Percentiles rank a stretch among this genome's conserved stretches.
These are phyloP conservation scores for Alternaria ventricosa DNA, from an alignment of 2,329 filamentous ascomycete species.

Conservation along the genomic window DNA sequence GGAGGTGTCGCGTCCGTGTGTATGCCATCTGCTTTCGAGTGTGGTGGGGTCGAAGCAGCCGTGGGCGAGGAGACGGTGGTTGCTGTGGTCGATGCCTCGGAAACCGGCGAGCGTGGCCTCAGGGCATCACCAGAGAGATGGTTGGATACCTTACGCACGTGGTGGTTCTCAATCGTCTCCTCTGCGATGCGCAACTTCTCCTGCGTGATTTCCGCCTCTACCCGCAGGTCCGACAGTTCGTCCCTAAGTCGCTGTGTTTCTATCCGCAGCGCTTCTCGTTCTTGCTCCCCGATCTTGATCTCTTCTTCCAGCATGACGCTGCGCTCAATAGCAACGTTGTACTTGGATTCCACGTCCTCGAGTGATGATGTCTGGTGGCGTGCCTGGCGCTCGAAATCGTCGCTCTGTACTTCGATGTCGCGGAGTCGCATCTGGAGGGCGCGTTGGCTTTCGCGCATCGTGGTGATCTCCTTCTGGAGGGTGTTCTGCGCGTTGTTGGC, in stretches of 20 bases:
- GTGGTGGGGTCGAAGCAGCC: slow-evolving; percentile 83
- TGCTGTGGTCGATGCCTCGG: slow-evolving; percentile 79
- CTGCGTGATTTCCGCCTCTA: slow-evolving; percentile 91
- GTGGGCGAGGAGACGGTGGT: slow-evolving; percentile 87
- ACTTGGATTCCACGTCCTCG: slow-evolving; percentile 96
- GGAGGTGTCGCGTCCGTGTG: slow-evolving; percentile 81
- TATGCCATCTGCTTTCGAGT: slow-evolving; percentile 66
- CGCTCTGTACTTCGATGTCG: slow-evolving; percentile 97
- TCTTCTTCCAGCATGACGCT: slow-evolving; percentile 95
- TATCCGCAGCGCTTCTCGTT: slow-evolving; percentile 86
- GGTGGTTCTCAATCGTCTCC: slow-evolving; percentile 56
- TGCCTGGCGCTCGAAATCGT: slow-evolving; percentile 96
- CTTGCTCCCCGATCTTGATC: slow-evolving; percentile 87
- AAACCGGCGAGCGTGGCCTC: slow-evolving; percentile 71
- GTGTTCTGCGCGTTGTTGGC: slow-evolving; percentile 81
- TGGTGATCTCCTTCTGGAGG: slow-evolving; percentile 95
- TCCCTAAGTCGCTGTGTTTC: slow-evolving; percentile 89
- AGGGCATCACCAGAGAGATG: slow-evolving; percentile 57
- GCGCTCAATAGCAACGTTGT: slow-evolving; percentile 91
- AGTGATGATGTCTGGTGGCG: slow-evolving; percentile 94
- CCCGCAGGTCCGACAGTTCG: slow-evolving; percentile 89
- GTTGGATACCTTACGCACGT: slow-evolving; percentile 59
- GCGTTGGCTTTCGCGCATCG: slow-evolving; percentile 82
- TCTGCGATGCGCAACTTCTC: slow-evolving; percentile 85
- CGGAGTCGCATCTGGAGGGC: slow-evolving; percentile 82